Evolutionary conservation across 306 rosid species (phyloP).

Genomic region (Glycine latifolia): DNA sequence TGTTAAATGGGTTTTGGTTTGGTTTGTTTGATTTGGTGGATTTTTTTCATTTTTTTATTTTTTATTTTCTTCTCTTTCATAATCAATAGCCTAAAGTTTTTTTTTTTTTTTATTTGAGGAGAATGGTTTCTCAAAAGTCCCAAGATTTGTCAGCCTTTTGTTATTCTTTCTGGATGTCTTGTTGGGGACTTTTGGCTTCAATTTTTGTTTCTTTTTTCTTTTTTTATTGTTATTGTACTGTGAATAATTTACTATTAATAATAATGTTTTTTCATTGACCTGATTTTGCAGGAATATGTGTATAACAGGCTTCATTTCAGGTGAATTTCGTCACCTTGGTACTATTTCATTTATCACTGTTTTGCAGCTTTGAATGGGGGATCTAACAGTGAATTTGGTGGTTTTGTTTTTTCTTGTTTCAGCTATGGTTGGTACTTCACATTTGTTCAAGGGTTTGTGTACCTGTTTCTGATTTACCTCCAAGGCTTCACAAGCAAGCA

Average conservation of each 20-base stretch:
- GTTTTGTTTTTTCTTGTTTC: slow-evolving; percentile 51
- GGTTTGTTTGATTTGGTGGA: slow-evolving; percentile 35
- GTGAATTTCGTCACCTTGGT: slow-evolving; percentile 49
- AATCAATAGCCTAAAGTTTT: background rate
- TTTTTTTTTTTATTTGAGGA: slow-evolving; percentile 36
- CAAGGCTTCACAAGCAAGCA: slow-evolving; percentile 97
- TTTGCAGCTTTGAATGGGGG: slow-evolving; percentile 32
- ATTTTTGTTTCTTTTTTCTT: background rate
- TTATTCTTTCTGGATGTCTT: slow-evolving; percentile 33
- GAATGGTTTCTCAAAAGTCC: slow-evolving; percentile 29
- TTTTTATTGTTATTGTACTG: background rate
- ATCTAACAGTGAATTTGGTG: slow-evolving; percentile 10
- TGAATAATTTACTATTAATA: slow-evolving; percentile 3
- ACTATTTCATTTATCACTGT: slow-evolving; percentile 38
- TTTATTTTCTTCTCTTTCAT: background rate
- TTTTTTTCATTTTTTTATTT: slow-evolving; percentile 1
- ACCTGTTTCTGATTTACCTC: slow-evolving; percentile 80
- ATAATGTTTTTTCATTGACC: slow-evolving; percentile 26
- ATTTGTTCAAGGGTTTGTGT: slow-evolving; percentile 94
- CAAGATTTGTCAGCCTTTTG: slow-evolving; percentile 26
- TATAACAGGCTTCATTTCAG: slow-evolving; percentile 95
- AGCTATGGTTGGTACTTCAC: slow-evolving; percentile 99
- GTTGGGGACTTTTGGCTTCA: slow-evolving; percentile 25
- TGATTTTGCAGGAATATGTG: slow-evolving; percentile 87
- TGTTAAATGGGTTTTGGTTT: slow-evolving; percentile 6